Conservation (phyloP, 1,284 basidiomycete genomes). For the Singerocomus inundabilis region DNA sequence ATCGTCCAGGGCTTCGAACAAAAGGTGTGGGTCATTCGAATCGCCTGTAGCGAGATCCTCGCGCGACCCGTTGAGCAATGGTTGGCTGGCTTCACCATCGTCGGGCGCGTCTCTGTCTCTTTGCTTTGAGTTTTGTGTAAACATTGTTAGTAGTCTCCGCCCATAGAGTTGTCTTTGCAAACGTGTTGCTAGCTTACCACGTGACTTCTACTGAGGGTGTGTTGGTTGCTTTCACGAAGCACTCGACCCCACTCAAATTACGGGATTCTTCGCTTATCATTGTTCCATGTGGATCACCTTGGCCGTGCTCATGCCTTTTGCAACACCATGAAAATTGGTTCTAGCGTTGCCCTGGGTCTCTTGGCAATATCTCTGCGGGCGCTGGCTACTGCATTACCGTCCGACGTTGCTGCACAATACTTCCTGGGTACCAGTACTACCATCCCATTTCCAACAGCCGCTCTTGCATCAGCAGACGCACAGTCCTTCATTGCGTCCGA, state of each 20-base stretch:
- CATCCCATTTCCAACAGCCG: slow-evolving; percentile 61
- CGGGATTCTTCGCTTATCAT: background rate
- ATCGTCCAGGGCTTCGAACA: slow-evolving; percentile 49
- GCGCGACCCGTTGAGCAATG: slow-evolving; percentile 47
- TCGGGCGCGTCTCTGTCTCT: slow-evolving; percentile 30
- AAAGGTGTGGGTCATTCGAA: slow-evolving; percentile 34
- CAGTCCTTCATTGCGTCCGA: slow-evolving; percentile 53
- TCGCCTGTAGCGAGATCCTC: slow-evolving; percentile 35
- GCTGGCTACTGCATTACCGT: slow-evolving; percentile 19
- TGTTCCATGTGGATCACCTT: background rate
- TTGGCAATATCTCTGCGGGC: background rate
- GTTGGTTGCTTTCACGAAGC: too few species aligned
- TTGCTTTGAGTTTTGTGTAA: slow-evolving; percentile 34
- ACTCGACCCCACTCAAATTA: too few species aligned
- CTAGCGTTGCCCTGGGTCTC: background rate
- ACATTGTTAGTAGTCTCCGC: slow-evolving; percentile 35
- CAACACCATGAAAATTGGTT: background rate
- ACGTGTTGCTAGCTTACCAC: too few species aligned
- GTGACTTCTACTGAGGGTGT: too few species aligned
- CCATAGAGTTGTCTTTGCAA: slow-evolving; percentile 24
- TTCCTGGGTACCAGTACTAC: slow-evolving; percentile 59
- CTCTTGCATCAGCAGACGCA: slow-evolving; percentile 45
- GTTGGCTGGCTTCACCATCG: slow-evolving; percentile 49
- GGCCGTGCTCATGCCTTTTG: background rate
- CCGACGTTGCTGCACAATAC: slow-evolving; percentile 51